Base-by-base conservation (phyloP, 495 filamentous ascomycete genomes). In the Paragyromitra xinjiangensis region DNA sequence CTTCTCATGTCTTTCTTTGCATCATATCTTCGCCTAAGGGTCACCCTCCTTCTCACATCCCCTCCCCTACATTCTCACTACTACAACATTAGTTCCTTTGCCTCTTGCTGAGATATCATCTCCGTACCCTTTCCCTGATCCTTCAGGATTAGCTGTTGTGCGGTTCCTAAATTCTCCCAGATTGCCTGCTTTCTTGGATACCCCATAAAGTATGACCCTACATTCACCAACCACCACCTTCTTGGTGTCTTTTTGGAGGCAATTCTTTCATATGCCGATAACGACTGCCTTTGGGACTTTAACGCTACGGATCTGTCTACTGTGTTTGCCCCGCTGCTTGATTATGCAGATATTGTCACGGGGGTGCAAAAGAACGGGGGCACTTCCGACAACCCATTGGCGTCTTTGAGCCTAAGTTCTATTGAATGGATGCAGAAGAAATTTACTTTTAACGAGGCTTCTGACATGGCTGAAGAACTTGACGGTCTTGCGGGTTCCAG, bases 181-280 rank as follows among this genome's bases (percentile, higher is more conserved):
- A 66, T 77, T 39, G 74, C 74, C n/a, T 65, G 61, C 22, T 65
- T 77, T n/a, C n/a, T 77, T 29, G 74, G 74, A 26, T 77, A 77
- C 51, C 74, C 74, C 26, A 39, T 40, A 26, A 8, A 19, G 0
- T 16, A 51, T 50, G 74, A 77, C 58, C 61, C 74, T n/a, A 77
- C 48, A 0, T 73, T 77, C 61, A 77, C 69, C 61, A n/a, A 77
- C 42, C 40, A 48, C 42, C n/a, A 65, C 6, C 59, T 73, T 9
- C 68, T 77, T 4, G 39, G 51, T n/a, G 9, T 39, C 16, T 77
- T 77, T 42, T 51, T 64, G 11, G 22, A 48, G 3, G 8, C 51
- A 9, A n/a, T 77, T 19, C 69, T 73, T 51, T 45, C 74, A 4
- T 66, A 59, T 50, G 61, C 74, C 19, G 50, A 73, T 34, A 42